A percentile compares a stretch with the other conserved stretches of the same genome.
These are phyloP conservation scores for Suillus occidentalis DNA, from an alignment of 768 basidiomycete genomes.

Conservation along the genomic window DNA sequence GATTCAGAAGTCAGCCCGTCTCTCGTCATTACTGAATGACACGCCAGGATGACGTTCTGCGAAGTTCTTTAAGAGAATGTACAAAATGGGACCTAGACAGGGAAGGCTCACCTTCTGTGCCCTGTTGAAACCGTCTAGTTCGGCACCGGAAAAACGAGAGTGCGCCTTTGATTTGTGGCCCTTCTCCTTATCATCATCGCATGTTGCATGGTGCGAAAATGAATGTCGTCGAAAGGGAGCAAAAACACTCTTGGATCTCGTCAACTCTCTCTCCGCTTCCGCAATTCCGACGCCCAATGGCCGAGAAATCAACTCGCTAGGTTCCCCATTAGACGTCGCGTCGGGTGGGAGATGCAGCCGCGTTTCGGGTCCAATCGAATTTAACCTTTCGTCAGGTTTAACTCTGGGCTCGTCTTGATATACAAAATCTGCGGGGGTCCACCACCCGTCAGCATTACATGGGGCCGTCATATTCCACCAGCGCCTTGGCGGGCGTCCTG, in stretches of 20 bases:
- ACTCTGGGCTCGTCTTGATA: neutral
- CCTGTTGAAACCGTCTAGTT: neutral
- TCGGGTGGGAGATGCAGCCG: neutral
- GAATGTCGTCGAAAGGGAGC: neutral
- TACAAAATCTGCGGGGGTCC: neutral
- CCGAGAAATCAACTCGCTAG: neutral
- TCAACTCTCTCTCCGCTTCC: neutral
- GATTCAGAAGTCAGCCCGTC: neutral
- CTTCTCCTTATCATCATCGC: neutral
- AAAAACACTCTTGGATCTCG: neutral
- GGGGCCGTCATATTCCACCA: neutral
- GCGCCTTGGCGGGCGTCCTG: neutral
- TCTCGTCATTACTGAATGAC: neutral
- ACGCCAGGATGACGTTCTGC: neutral
- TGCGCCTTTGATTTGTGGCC: neutral
- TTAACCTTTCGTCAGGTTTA: neutral
- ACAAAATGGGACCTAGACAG: neutral
- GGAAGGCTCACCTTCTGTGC: neutral
- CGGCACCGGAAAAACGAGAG: neutral
- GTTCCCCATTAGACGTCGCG: neutral
- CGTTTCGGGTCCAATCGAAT: neutral
- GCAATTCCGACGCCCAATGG: neutral
- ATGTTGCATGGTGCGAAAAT: neutral
- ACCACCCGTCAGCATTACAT: neutral
- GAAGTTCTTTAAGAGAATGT: neutral